Conservation (phyloP, 2,329 filamentous ascomycete species). For the Sporothrix humicola region DNA sequence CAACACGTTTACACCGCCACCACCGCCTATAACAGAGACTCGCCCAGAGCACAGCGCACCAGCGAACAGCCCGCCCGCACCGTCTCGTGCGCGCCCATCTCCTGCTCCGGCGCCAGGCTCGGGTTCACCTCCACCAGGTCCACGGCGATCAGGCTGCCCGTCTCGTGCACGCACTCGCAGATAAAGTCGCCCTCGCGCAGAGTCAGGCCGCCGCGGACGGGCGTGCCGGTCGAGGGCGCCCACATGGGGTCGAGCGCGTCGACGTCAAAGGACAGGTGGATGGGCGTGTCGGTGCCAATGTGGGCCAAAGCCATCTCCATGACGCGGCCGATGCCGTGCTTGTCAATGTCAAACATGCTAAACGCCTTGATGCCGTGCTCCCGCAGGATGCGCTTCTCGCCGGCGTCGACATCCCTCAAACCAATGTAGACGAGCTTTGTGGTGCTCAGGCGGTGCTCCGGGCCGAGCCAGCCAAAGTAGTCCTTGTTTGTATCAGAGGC, state of each 20-base stretch:
- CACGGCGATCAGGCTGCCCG: conserved; percentile 77
- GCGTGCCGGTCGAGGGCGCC: conserved; percentile 94
- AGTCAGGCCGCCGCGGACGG: conserved; percentile 90
- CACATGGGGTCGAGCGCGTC: conserved; percentile 95
- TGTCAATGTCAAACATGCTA: conserved; percentile 96
- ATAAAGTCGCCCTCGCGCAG: conserved; percentile 97
- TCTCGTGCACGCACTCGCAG: conserved; percentile 83
- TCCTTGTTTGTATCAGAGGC: conserved; percentile 76
- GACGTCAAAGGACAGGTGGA: conserved; percentile 96
- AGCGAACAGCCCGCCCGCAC: conserved; percentile 89
- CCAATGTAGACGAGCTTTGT: conserved; percentile 97
- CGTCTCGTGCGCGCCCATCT: conserved; percentile 77
- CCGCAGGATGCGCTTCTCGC: conserved; percentile 88
- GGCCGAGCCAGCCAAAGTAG: conserved; percentile 86
- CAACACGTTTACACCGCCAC: no score
- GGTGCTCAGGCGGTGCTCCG: conserved; percentile 70
- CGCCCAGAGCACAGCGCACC: conserved; percentile 88
- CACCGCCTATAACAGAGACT: conserved; percentile 74
- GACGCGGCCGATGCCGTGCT: conserved; percentile 90
- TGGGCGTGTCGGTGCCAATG: conserved; percentile 92
- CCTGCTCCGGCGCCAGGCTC: conserved; percentile 64
- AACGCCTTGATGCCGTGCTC: conserved; percentile 94
- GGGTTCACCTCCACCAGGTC: conserved; percentile 86
- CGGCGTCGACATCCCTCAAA: conserved; percentile 87
- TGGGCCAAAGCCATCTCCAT: conserved; percentile 98